These are phyloP conservation scores for Annulohypoxylon nitens DNA, from an alignment of 495 filamentous ascomycete genomes.

Conservation along the genomic window DNA sequence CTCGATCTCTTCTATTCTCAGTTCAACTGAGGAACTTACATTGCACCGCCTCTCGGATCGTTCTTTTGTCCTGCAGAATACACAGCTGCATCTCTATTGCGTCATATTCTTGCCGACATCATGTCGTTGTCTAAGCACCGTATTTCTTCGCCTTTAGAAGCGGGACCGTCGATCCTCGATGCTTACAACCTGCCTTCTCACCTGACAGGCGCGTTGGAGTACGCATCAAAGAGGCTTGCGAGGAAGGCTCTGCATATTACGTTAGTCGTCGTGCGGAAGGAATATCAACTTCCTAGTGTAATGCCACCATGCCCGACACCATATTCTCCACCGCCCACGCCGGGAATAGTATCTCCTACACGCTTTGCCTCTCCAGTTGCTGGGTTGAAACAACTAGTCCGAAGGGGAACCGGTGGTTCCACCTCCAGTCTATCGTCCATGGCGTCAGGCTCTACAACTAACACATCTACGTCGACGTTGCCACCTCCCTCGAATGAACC, in stretches of 20 bases:
- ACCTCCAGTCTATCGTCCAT: slow-evolving; percentile 39
- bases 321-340: slow-evolving; percentile 49
- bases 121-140: slow-evolving; percentile 59
- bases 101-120: slow-evolving; percentile 19
- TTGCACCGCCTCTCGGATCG: slow-evolving; percentile 16
- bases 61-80: not conserved
- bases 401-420: slow-evolving; percentile 49
- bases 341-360: slow-evolving; percentile 47
- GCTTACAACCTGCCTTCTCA: slow-evolving; percentile 60
- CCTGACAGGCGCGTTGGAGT: slow-evolving; percentile 61
- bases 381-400: slow-evolving; percentile 58
- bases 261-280: slow-evolving; percentile 63
- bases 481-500: slow-evolving; percentile 51
- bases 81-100: not conserved
- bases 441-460: slow-evolving; percentile 56
- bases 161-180: slow-evolving; percentile 64
- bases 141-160: slow-evolving; percentile 69
- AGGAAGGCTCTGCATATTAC: slow-evolving; percentile 62
- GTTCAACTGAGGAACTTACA: slow-evolving; percentile 14
- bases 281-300: slow-evolving; percentile 59
- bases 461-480: slow-evolving; percentile 60
- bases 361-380: slow-evolving; percentile 51
- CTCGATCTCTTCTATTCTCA: slow-evolving; percentile 25
- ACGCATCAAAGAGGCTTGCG: slow-evolving; percentile 63
- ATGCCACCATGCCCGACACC: slow-evolving; percentile 43